Conservation (phyloP, 2,329 filamentous ascomycete species). For the Tolypocladium tundrense region DNA sequence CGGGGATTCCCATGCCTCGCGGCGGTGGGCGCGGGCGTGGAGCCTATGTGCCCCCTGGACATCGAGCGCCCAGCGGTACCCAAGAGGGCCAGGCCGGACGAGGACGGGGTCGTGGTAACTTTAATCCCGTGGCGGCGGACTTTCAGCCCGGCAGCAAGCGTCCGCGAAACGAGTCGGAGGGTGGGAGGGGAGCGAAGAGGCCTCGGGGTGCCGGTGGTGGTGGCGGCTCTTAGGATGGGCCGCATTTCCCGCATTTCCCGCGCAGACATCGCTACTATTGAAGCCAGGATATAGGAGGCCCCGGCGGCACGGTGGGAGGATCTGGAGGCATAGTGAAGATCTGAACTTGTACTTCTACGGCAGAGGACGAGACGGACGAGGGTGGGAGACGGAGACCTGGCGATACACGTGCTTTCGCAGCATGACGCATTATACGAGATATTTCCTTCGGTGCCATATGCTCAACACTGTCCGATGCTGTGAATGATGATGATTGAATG, state of each 20-base stretch:
- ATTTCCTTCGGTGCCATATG: not conserved
- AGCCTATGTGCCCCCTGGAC: conserved; percentile 26
- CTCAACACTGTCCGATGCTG: not conserved
- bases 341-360: not conserved
- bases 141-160: conserved; percentile 49
- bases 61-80: conserved; percentile 22
- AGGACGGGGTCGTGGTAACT: conserved; percentile 25
- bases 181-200: conserved; percentile 30
- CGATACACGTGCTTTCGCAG: not conserved
- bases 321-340: not conserved
- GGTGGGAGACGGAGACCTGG: not conserved
- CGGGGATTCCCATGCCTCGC: conserved; percentile 31
- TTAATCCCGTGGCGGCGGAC: conserved; percentile 44
- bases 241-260: not conserved
- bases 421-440: not conserved
- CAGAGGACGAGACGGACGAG: not conserved
- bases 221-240: not conserved
- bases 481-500: not conserved
- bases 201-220: conserved; percentile 20
- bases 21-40: conserved; percentile 29
- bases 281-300: not conserved
- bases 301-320: not conserved
- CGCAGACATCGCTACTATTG: not conserved
- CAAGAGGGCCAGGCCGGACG: conserved; percentile 24
- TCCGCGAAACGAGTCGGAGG: conserved; percentile 41